Conservation (phyloP, 2,329 filamentous ascomycete genomes). For the Fragosphaeria purpurea region DNA sequence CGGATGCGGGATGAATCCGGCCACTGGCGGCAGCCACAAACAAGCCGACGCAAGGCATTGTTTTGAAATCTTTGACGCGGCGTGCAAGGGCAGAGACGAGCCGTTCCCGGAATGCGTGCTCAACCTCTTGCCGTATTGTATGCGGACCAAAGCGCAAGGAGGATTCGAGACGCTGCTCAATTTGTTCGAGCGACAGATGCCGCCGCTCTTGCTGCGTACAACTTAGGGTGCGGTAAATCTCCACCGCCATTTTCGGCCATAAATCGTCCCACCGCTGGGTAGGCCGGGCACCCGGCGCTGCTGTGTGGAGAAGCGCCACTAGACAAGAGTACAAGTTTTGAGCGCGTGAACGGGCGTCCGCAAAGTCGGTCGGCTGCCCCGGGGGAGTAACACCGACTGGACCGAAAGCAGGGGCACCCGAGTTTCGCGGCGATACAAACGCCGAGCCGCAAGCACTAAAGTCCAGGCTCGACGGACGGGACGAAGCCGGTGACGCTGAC, state of each 20-base stretch:
- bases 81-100: conserved; percentile 38
- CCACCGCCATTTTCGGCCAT: conserved; percentile 42
- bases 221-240: conserved; percentile 42
- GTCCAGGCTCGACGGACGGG: conserved; percentile 42
- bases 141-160: conserved; percentile 1
- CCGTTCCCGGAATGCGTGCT: conserved; percentile 38
- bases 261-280: conserved; percentile 41
- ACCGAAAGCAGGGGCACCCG: conserved; percentile 17
- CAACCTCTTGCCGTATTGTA: conserved; percentile 28
- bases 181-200: conserved; percentile 1
- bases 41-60: conserved; percentile 40
- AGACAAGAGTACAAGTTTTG: conserved; percentile 43
- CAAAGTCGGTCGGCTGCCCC: conserved; percentile 23
- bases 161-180: conserved; percentile 9
- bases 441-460: conserved; percentile 40
- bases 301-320: conserved; percentile 44
- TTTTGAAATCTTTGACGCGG: conserved; percentile 42
- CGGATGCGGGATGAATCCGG: conserved; percentile 25
- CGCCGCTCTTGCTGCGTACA: not conserved
- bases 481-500: conserved; percentile 21
- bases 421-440: conserved; percentile 40
- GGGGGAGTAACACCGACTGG: conserved; percentile 11
- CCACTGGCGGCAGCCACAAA: conserved; percentile 47
- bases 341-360: conserved; percentile 33
- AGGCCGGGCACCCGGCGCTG: conserved; percentile 30